Conservation (phyloP, 805 yeast species). For the Maudiozyma serrabonitensis region DNA sequence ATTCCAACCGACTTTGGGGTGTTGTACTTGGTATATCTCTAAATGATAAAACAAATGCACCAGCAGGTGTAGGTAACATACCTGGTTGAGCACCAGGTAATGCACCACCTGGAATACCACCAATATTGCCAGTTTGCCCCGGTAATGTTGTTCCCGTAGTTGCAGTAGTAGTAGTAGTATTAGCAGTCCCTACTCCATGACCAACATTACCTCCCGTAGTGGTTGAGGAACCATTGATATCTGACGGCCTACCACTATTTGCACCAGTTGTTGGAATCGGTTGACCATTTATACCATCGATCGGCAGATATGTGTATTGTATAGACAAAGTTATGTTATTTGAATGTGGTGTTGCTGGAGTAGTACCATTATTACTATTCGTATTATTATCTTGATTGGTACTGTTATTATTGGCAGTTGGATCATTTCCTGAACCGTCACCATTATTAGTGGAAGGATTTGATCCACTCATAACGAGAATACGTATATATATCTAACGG, state of each 20-base stretch:
- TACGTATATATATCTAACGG: too few species aligned
- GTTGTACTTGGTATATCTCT: slow-evolving; percentile 56
- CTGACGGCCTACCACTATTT: not conserved
- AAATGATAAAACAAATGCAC: slow-evolving; percentile 52
- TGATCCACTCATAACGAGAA: not conserved
- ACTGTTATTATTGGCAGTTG: not conserved
- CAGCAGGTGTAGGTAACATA: slow-evolving; percentile 18
- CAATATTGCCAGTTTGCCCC: not conserved
- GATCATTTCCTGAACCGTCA: not conserved
- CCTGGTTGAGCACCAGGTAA: not conserved
- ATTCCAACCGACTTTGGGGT: slow-evolving; percentile 51
- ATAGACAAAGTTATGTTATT: slow-evolving; percentile 25
- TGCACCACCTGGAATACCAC: not conserved
- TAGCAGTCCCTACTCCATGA: not conserved
- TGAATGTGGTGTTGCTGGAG: slow-evolving; percentile 4
- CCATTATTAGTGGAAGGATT: not conserved
- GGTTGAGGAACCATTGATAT: not conserved
- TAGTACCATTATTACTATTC: not conserved
- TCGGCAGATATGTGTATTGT: slow-evolving; percentile 21
- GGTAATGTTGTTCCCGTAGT: not conserved
- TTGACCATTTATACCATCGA: not conserved
- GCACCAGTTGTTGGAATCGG: not conserved
- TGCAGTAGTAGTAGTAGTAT: not conserved
- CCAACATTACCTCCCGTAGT: not conserved
- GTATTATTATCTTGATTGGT: not conserved